Evolutionary conservation across 257 asterid species (phyloP), one percentile per base, ranked within the genome.

Genomic region (Solanum lignicaule): DNA sequence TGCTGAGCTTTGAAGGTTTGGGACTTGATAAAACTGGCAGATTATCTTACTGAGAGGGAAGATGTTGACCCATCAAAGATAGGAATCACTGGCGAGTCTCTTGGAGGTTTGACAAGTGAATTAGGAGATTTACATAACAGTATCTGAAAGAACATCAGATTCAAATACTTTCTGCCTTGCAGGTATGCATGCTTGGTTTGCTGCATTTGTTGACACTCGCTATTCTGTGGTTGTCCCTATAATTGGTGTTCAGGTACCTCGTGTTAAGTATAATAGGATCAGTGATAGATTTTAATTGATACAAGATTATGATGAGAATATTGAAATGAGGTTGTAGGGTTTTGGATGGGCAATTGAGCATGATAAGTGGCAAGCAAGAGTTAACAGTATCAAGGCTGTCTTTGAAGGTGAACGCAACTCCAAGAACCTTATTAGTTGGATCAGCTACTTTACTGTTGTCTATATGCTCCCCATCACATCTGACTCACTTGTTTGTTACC

Each of bases 111-210:
- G 95, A 48, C 81, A n/a, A 78, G 87, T 85, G 39, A 74, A 36
- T 36, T 36, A 74, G 32, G 3, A 36, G 18, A 16, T 21, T 74
- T 74, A 36, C 83, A 21, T 74, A 74, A 36, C 52, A 35, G 20
- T 36, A 35, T 74, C 25, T 73, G 3, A 73, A 73, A 73, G 31
- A 36, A 74, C 18, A 36, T 74, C 52, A 36, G 38, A 9, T 74
- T 33, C 76, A 35, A 62, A 36, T 55, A 38, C 72, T 60, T 83
- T 90, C 87, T 72, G n/a, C 82, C 86, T 48, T 88, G 88, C 90
- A 97, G 99, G 99, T 89, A 97, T 97, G 99, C 99, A 97, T 88
- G 98, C 99, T 36, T 95, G 98, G 99, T 92, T 95, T 92, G 99
- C 93, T 73, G 98, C 97, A 18, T 93, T 95, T 89, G 95, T 84